Evolutionary conservation across 495 filamentous ascomycete genomes (phyloP).

Genomic region (Penicillium salamii): DNA sequence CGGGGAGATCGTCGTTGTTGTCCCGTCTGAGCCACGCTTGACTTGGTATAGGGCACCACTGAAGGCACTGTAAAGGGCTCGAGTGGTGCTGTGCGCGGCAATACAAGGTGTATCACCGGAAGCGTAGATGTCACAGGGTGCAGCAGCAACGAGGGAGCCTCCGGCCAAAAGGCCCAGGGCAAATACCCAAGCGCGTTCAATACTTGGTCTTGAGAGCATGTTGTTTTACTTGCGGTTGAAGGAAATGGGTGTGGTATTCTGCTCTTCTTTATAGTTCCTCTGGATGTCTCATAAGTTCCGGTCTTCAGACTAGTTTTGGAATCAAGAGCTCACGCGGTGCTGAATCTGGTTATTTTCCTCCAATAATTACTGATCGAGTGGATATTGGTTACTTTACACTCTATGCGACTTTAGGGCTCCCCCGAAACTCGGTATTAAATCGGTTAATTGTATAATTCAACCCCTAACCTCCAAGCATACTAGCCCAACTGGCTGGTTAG

Average conservation of each 20-base stretch:
- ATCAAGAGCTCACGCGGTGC: neutral
- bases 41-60: conserved; percentile 55
- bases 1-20: conserved; percentile 45
- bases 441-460: neutral
- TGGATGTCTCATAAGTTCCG: neutral
- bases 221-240: conserved; percentile 11
- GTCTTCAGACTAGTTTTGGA: neutral
- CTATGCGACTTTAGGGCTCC: neutral
- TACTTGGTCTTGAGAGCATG: conserved; percentile 37
- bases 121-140: conserved; percentile 55
- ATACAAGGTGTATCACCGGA: conserved; percentile 52
- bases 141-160: conserved; percentile 43
- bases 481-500: no score
- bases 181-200: conserved; percentile 27
- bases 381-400: neutral
- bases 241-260: no score
- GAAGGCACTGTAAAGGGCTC: conserved; percentile 53
- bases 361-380: neutral
- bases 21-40: conserved; percentile 47
- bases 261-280: neutral
- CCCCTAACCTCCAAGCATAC: neutral
- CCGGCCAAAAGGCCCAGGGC: conserved; percentile 40
- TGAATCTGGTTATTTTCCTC: neutral
- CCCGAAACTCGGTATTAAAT: neutral
- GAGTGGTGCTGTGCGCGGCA: conserved; percentile 59